These are phyloP conservation scores for Solanum chilense DNA, from an alignment of 257 asterid genomes.

Conservation along the genomic window DNA sequence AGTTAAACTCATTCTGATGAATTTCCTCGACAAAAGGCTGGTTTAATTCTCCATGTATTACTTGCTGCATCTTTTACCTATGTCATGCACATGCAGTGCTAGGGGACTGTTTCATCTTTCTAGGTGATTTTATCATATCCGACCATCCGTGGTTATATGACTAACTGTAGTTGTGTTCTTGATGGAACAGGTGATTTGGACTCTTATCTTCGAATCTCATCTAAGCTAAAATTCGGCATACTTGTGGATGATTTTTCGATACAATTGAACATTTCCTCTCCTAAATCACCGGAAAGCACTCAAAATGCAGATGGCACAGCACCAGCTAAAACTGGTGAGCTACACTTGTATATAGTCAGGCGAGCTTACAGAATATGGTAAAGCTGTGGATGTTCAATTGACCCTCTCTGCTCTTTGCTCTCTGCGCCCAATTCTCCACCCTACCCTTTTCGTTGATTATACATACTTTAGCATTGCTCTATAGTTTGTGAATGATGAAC, in stretches of 20 bases:
- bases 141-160: not conserved
- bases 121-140: not conserved
- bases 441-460: not conserved
- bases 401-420: not conserved
- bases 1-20: not conserved
- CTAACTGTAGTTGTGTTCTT: not conserved
- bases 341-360: not conserved
- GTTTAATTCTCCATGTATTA: not conserved
- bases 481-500: not conserved
- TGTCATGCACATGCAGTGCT: not conserved
- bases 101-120: not conserved
- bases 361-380: not conserved
- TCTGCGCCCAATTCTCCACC: not conserved
- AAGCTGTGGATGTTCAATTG: not conserved
- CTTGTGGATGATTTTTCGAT: constrained; percentile 55
- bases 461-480: not conserved
- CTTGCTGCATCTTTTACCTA: not conserved
- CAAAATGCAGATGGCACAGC: constrained; percentile 47
- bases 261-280: constrained; percentile 29
- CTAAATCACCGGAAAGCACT: constrained; percentile 39
- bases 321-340: constrained; percentile 53
- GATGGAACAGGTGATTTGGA: constrained; percentile 65
- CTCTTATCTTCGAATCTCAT: constrained; percentile 49
- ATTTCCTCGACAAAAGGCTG: not conserved
- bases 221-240: constrained; percentile 72